Evolutionary conservation across 176 grass and related monocot species (phyloP).

Genomic region (Bromus sterilis): DNA sequence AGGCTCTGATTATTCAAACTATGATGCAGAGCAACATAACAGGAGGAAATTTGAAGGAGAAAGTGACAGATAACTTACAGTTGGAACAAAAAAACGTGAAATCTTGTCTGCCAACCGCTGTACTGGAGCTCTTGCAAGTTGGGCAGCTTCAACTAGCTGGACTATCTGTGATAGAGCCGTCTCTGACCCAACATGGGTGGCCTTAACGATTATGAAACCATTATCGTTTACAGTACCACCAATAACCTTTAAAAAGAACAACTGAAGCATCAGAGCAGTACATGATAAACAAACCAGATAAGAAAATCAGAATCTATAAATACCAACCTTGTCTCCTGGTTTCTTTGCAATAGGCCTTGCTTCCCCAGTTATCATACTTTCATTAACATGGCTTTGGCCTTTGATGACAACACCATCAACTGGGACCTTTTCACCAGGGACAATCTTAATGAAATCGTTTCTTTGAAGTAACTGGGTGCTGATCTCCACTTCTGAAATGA

Average conservation of each 20-base stretch:
- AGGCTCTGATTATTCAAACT: not conserved
- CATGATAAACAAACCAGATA: not conserved
- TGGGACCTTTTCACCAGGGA: conserved; percentile 94
- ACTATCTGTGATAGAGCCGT: conserved; percentile 96
- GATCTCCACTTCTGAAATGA: conserved; percentile 76
- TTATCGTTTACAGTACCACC: conserved; percentile 98
- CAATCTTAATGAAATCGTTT: conserved; percentile 97
- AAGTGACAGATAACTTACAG: conserved; percentile 45
- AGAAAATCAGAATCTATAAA: not conserved
- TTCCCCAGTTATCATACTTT: conserved; percentile 99
- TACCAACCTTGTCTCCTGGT: conserved; percentile 78
- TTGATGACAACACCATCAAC: conserved; percentile 91
- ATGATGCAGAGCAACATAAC: not conserved
- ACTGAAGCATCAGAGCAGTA: conserved; percentile 24
- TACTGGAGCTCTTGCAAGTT: conserved; percentile 93
- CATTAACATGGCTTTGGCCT: conserved; percentile 95
- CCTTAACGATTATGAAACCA: conserved; percentile 87
- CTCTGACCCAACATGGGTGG: conserved; percentile 93
- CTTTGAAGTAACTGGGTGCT: conserved; percentile 93
- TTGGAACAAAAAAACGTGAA: conserved; percentile 92
- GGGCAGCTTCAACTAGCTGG: conserved; percentile 95
- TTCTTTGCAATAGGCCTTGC: conserved; percentile 84
- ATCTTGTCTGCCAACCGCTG: conserved; percentile 89
- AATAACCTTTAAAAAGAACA: conserved; percentile 54
- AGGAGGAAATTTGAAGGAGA: conserved; percentile 6